Evolutionary conservation across 495 filamentous ascomycete genomes (phyloP).

Genomic region (Cenococcum geophilum): DNA sequence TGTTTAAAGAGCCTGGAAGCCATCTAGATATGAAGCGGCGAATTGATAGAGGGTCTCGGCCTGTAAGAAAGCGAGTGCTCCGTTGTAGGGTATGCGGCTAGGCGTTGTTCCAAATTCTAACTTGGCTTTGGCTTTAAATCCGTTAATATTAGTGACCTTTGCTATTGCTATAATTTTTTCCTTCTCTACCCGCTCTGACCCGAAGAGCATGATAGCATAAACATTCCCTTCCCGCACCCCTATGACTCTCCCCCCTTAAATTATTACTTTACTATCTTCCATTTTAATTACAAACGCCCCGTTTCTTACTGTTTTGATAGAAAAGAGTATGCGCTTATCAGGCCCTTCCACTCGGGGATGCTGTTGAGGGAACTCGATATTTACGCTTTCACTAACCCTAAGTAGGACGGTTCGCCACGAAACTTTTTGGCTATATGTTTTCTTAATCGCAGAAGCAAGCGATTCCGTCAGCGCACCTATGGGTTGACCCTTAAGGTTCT

Average conservation of each 20-base stretch:
- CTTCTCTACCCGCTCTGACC: neutral
- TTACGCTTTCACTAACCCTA: neutral
- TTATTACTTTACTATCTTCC: neutral
- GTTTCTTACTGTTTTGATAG: neutral
- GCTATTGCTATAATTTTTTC: neutral
- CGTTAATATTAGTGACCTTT: neutral
- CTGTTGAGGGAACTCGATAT: neutral
- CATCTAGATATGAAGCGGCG: neutral
- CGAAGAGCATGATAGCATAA: neutral
- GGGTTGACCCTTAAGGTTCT: neutral
- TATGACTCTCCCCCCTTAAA: neutral
- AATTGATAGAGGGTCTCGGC: neutral
- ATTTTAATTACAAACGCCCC: neutral
- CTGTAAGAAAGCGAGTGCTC: neutral
- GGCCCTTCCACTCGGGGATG: neutral
- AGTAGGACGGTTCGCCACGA: neutral
- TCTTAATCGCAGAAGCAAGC: neutral
- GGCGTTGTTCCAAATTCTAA: neutral
- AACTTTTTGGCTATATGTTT: neutral
- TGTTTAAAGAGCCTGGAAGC: neutral
- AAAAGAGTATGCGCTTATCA: neutral
- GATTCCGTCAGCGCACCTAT: neutral
- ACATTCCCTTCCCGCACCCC: neutral
- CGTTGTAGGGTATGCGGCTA: neutral
- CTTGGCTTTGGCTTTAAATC: neutral